phyloP scores from a whole-genome alignment of 2,329 filamentous ascomycete genomes.

The Penicillium occitanis region DNA sequence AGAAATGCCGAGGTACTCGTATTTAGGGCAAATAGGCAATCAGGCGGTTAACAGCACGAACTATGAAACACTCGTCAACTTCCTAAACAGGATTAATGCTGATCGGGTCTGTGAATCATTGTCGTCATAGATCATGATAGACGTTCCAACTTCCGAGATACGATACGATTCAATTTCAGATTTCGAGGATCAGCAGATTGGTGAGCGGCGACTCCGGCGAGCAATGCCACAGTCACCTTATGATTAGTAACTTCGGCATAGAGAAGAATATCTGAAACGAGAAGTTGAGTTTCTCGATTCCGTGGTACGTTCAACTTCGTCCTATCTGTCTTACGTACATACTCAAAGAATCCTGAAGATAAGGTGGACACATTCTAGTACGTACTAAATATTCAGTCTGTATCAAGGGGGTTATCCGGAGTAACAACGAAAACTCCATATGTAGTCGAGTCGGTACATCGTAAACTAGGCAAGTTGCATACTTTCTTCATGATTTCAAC shows the following conservation, averaged over 20 bases:
- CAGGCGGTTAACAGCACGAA: not conserved
- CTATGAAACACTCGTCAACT: not conserved
- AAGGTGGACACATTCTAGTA: not conserved
- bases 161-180: not conserved
- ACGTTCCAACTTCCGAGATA: not conserved
- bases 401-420: not conserved
- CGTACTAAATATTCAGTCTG: not conserved
- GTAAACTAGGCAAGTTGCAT: not conserved
- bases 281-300: not conserved
- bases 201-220: not conserved
- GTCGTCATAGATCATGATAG: slow-evolving; percentile 2
- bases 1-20: not conserved
- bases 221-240: not conserved
- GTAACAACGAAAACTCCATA: not conserved
- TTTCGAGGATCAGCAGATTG: not conserved
- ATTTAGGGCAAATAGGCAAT: not conserved
- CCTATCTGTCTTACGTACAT: not conserved
- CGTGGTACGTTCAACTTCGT: not conserved
- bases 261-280: not conserved
- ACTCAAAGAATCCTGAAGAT: not conserved
- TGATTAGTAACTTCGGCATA: not conserved
- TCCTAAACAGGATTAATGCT: not conserved
- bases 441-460: not conserved
- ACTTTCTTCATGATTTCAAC: not conserved
- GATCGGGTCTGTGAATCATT: not conserved